phyloP scores from a whole-genome alignment of 2,329 filamentous ascomycete genomes.

The Aspergillus sp. region DNA sequence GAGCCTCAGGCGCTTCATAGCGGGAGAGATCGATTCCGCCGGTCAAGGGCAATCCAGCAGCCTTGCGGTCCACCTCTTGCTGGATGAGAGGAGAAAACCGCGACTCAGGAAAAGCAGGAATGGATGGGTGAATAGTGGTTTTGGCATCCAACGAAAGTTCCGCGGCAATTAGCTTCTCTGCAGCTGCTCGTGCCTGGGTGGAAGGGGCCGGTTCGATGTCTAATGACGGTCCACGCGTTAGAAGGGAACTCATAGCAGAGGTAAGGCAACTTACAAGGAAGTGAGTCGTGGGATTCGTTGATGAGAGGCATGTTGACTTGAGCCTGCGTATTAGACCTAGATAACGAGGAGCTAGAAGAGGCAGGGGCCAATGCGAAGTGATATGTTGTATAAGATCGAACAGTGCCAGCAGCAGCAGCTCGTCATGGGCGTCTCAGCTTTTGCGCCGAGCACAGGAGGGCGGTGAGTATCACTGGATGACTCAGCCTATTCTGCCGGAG shows the following conservation, averaged over 20 bases:
- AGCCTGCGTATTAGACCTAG: not conserved
- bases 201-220: constrained; percentile 80
- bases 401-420: not conserved
- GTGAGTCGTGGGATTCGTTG: constrained; percentile 72
- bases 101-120: constrained; percentile 55
- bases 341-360: not conserved
- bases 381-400: not conserved
- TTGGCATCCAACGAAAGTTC: constrained; percentile 59
- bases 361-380: not conserved
- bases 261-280: constrained; percentile 68
- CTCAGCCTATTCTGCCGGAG: not conserved
- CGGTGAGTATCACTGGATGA: not conserved
- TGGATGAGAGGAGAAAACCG: constrained; percentile 67
- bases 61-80: constrained; percentile 68
- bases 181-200: constrained; percentile 60
- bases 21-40: constrained; percentile 72
- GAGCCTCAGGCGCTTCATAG: constrained; percentile 75
- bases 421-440: not conserved
- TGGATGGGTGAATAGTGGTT: constrained; percentile 58
- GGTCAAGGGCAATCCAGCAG: constrained; percentile 58
- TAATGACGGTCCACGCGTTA: constrained; percentile 40
- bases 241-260: constrained; percentile 2
- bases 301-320: constrained; percentile 63
- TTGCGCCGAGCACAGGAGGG: not conserved
- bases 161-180: constrained; percentile 67